phyloP scores from a whole-genome alignment of 139 green algal genomes.

The Ettlia oleoabundans region DNA sequence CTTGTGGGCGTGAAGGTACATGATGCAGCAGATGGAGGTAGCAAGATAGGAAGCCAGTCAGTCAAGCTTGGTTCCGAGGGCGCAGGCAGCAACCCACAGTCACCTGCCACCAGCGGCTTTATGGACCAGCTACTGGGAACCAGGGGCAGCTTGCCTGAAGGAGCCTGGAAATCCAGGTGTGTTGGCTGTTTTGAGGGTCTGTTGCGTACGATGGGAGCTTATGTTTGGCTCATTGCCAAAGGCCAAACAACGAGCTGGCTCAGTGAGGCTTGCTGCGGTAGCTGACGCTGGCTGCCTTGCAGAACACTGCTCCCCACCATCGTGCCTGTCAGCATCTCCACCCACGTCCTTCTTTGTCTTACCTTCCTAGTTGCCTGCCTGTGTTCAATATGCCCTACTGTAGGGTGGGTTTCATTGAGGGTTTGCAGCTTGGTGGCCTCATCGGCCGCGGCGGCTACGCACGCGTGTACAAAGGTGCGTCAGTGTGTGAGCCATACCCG shows the following conservation, averaged over 20 bases:
- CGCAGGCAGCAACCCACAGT: not conserved
- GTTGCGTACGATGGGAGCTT: too few species aligned
- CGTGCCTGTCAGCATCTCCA: not conserved
- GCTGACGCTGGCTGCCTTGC: not conserved
- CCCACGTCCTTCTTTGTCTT: too few species aligned
- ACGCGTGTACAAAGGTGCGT: not conserved
- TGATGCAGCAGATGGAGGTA: not conserved
- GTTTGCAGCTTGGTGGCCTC: not conserved
- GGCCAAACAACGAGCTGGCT: not conserved
- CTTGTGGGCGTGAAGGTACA: not conserved
- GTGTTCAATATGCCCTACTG: not conserved
- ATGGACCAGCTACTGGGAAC: not conserved
- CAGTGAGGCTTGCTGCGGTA: not conserved
- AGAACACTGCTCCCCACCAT: not conserved
- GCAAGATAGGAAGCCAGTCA: not conserved
- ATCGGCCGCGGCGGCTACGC: constrained; percentile 1
- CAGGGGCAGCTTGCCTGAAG: not conserved
- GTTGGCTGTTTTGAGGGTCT: too few species aligned
- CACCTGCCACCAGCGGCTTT: not conserved
- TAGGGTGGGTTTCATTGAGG: not conserved
- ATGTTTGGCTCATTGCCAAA: too few species aligned
- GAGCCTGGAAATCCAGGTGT: not conserved
- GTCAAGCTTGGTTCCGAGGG: not conserved
- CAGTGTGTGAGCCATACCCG: too few species aligned
- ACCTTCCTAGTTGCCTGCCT: too few species aligned